Conservation (phyloP, 106 monocot genomes). For the Allium sativum region DNA sequence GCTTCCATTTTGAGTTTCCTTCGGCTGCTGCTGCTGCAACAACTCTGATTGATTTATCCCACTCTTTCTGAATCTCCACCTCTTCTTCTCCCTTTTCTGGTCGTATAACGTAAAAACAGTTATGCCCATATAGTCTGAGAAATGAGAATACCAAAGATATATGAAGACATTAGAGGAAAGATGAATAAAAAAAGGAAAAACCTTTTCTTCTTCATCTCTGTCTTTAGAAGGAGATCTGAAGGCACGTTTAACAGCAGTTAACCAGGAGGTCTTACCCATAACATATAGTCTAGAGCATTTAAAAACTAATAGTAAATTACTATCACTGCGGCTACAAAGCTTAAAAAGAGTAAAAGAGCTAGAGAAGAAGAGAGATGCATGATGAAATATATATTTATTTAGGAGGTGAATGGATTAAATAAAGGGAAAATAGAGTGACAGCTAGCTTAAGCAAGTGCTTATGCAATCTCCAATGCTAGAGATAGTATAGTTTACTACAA, state of each 20-base stretch:
- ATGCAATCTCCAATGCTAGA: no score
- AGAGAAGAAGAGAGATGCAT: neutral
- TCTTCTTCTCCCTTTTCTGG: constrained; percentile 72
- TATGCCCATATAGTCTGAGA: neutral
- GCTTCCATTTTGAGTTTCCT: neutral
- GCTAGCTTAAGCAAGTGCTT: no score
- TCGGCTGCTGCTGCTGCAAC: constrained; percentile 12
- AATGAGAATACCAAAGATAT: neutral
- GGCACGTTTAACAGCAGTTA: constrained; percentile 87
- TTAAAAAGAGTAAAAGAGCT: constrained; percentile 9
- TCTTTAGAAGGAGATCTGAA: constrained; percentile 88
- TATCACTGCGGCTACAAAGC: neutral
- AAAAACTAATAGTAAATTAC: neutral
- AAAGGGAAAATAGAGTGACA: no score
- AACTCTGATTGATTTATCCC: constrained; percentile 3
- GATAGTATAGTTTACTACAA: no score
- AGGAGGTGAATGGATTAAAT: no score
- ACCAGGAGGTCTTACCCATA: constrained; percentile 69
- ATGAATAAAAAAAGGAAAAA: neutral
- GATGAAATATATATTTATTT: no score
- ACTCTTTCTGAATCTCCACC: constrained; percentile 80
- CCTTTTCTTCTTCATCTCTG: constrained; percentile 35
- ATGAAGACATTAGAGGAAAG: neutral
- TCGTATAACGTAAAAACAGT: neutral
- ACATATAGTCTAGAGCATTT: neutral